A percentile compares a stretch with the other conserved stretches of the same genome.
Conservation (phyloP, 2,329 filamentous ascomycete species). For the Neobulgaria alba region DNA sequence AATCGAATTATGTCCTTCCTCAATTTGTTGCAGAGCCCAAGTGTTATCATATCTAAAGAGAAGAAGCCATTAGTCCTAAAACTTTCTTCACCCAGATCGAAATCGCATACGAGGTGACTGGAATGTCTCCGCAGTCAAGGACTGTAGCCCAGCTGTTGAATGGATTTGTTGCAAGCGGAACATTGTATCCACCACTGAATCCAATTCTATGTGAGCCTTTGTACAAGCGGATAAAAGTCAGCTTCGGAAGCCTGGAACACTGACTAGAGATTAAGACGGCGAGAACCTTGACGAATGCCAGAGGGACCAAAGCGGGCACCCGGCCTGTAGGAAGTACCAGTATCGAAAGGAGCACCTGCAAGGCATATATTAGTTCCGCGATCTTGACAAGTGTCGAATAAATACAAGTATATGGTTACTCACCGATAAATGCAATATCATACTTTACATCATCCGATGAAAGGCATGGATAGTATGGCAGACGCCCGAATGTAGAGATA, state of each 20-base stretch:
- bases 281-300: slow-evolving; percentile 78
- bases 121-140: slow-evolving; percentile 76
- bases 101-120: slow-evolving; percentile 64
- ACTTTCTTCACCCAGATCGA: neutral
- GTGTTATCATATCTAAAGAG: slow-evolving; percentile 64
- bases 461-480: slow-evolving; percentile 71
- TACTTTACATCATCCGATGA: slow-evolving; percentile 61
- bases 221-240: slow-evolving; percentile 17
- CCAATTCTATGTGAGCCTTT: slow-evolving; percentile 33
- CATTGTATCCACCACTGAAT: slow-evolving; percentile 75
- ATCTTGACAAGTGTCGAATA: slow-evolving; percentile 9
- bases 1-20: slow-evolving; percentile 72
- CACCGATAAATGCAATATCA: slow-evolving; percentile 80
- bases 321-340: slow-evolving; percentile 75
- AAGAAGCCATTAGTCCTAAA: neutral
- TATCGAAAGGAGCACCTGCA: slow-evolving; percentile 72
- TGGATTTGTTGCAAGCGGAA: slow-evolving; percentile 69
- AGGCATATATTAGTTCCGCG: slow-evolving; percentile 5
- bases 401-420: slow-evolving; percentile 15
- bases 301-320: slow-evolving; percentile 79
- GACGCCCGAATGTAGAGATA: slow-evolving; percentile 75
- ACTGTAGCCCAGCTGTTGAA: slow-evolving; percentile 76
- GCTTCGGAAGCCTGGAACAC: slow-evolving; percentile 29
- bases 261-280: slow-evolving; percentile 80
- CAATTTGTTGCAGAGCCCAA: slow-evolving; percentile 75